phyloP scores from a whole-genome alignment of 768 basidiomycete species.

The Calocera viscosa region DNA sequence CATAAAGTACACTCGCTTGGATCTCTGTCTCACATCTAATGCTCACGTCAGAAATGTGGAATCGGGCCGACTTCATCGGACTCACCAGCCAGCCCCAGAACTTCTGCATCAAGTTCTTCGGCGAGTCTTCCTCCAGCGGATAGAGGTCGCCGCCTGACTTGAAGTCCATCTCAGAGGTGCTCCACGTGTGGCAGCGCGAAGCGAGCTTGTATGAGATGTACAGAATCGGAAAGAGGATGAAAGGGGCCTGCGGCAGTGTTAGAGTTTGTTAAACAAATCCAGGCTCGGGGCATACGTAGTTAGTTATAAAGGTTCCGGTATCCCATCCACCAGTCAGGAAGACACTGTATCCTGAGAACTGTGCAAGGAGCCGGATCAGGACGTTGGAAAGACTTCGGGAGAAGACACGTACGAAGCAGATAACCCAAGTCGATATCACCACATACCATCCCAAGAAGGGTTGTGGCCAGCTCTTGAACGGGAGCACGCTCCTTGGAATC shows the following conservation, averaged over 20 bases:
- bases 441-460: slow-evolving; percentile 27
- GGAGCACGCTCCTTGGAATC: slow-evolving; percentile 23
- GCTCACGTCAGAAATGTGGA: too few species aligned
- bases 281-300: slow-evolving; percentile 18
- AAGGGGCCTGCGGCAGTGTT: slow-evolving; percentile 37
- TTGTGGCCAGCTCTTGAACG: slow-evolving; percentile 25
- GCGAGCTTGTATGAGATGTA: slow-evolving; percentile 26
- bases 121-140: slow-evolving; percentile 28
- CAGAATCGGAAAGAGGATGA: slow-evolving; percentile 22
- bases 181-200: slow-evolving; percentile 22
- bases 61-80: too few species aligned
- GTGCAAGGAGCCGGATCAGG: slow-evolving; percentile 14
- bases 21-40: too few species aligned
- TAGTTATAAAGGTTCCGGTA: slow-evolving; percentile 22
- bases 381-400: slow-evolving; percentile 6
- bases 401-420: not conserved
- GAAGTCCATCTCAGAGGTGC: slow-evolving; percentile 27
- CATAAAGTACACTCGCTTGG: too few species aligned
- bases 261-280: not conserved
- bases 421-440: slow-evolving; percentile 9
- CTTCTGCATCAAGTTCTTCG: slow-evolving; percentile 51
- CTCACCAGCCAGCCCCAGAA: slow-evolving; percentile 69
- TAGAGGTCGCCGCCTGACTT: slow-evolving; percentile 14
- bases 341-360: slow-evolving; percentile 15
- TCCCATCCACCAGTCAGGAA: slow-evolving; percentile 23